Base-by-base conservation (phyloP, 306 rosid species). In the Medicago arabica region DNA sequence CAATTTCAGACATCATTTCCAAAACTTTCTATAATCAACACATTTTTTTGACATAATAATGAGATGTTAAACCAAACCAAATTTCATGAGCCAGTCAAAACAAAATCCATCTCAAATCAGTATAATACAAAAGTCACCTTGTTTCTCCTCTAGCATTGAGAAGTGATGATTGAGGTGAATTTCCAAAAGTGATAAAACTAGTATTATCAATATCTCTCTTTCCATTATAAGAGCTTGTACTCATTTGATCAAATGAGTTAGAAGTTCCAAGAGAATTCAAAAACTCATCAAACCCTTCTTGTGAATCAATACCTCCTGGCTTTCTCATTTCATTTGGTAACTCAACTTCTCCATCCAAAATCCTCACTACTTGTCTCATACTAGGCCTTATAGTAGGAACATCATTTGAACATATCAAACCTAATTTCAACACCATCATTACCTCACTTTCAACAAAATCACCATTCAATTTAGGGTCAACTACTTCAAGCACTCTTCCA, bases 221-320 rank as follows among this genome's bases (percentile, higher is more conserved):
- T 44, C 81, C 86, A 25, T 72, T 2, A 36, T 66, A 83, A 2
- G 92, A 87, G 13, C 79, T 39, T 2, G 86, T 62, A 9, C 88
- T 90, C 68, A 83, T 78, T 38, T 73, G 83, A 17, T 81, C 89
- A 81, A 85, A 82, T 15, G 94, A 87, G 23, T 34, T 34, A 34
- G 96, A 79, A 38, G 98, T 84, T 9, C 85, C 86, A 80, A 85
- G 81, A 3, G 95, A 87, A 69, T 84, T 78, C 84, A 90, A 23
- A 16, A 87, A 86, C 16, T 89, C 89, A 60, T 91, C 95, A 51
- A 93, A 93, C 11, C 95, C 95, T 10, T 87, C 93, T 1, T 68
- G 67, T 9, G 53, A 74, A 61, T 78, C 60, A 9, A 74, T 60
- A 65, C 71, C 82, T 5, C 63, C 77, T 13, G 94, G 89, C 3